Evolutionary conservation across 2,329 filamentous ascomycete genomes (phyloP).

Genomic region (Stromatinia cepivora): DNA sequence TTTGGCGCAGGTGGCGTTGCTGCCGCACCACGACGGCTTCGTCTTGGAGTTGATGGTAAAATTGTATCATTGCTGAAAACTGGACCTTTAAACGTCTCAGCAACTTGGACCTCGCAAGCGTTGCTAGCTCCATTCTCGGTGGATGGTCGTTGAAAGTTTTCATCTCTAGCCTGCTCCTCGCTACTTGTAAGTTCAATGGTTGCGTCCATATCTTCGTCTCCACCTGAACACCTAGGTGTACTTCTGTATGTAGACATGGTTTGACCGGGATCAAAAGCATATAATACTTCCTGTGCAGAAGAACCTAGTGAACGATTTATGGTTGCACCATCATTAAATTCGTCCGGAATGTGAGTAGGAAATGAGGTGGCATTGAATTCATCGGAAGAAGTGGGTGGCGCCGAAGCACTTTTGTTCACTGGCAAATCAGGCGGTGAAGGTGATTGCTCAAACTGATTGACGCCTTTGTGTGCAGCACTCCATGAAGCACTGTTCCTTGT

Average conservation of each 20-base stretch:
- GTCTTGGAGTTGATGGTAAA: constrained; percentile 23
- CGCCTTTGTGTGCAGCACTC: neutral
- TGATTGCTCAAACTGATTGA: neutral
- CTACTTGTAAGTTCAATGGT: constrained; percentile 20
- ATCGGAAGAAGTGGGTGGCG: constrained; percentile 34
- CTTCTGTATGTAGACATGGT: constrained; percentile 30
- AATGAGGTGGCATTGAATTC: constrained; percentile 34
- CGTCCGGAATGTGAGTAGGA: constrained; percentile 13
- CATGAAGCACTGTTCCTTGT: neutral
- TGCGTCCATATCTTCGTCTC: constrained; percentile 3
- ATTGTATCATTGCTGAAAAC: neutral
- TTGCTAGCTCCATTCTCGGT: neutral
- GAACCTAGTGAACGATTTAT: constrained; percentile 23
- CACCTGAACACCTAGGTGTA: constrained; percentile 5
- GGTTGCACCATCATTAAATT: neutral
- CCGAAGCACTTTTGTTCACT: neutral
- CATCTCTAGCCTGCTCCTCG: constrained; percentile 18
- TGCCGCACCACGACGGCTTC: constrained; percentile 5
- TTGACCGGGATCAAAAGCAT: constrained; percentile 23
- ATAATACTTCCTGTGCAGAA: constrained; percentile 33
- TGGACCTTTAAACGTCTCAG: neutral
- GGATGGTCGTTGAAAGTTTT: constrained; percentile 6
- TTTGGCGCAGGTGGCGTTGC: constrained; percentile 17
- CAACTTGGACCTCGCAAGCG: neutral
- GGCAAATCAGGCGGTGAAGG: neutral